Evolutionary conservation across 495 filamentous ascomycete genomes (phyloP), one percentile per base, ranked within the genome.

Genomic region (Amphirosellinia nigrospora): DNA sequence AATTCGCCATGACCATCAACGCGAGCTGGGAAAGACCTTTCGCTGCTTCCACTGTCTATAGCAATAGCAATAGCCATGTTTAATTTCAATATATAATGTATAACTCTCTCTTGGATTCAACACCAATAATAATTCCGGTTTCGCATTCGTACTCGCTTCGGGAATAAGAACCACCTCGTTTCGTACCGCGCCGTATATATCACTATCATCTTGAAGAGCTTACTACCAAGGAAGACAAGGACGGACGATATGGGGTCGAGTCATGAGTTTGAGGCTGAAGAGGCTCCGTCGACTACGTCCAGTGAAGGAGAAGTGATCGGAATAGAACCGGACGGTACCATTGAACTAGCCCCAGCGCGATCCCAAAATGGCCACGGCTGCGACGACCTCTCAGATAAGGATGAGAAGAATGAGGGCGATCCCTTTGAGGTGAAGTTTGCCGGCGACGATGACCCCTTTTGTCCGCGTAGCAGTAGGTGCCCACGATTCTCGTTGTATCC

Each of bases 381-480:
- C 60, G 88, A 87, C 72, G 81, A 82, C 71, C 69, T 82, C 52
- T 39, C 75, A 58, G 82, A 78, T 23, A 84, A 83, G 28, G 83
- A 62, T 16, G 23, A 53, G 50, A 53, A 53, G 50, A 30, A 60
- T 28, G 53, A 28, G 58, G 28, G 13, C 19, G 36, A 87, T 62
- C 78, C 80, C 0, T 93, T 87, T 69, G 86, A 89, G 69, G 93
- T 96, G 41, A 75, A 77, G 7, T 97, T 92, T 90, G 84, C 86
- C 3, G 89, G 90, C 64, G 91, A 93, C 38, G 78, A 83, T 48
- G 95, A 98, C 78, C 89, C 92, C 0, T 68, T 85, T 79, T 90
- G 90, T 73, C 95, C 95, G 11, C 84, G 89, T 59, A 91, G 85
- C 72, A 90, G 69, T 71, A 45, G 61, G 69, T 71, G 5, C 45